These are phyloP conservation scores for Colletotrichum limetticola DNA, from an alignment of 2,329 filamentous ascomycete genomes.

Conservation along the genomic window DNA sequence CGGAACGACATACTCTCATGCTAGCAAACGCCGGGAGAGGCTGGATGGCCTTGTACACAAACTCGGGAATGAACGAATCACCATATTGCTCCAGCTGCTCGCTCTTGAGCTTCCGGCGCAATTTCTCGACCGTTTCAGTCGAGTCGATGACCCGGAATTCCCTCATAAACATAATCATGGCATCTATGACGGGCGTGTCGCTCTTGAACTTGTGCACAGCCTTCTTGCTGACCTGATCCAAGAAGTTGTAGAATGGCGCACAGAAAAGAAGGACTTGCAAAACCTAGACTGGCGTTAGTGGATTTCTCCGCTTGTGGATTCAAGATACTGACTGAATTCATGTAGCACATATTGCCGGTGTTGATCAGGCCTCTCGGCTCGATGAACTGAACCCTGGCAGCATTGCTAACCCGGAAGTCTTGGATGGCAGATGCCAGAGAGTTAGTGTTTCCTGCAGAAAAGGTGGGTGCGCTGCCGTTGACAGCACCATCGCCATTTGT, in stretches of 20 bases:
- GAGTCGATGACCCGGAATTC: conserved; percentile 90
- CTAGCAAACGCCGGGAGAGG: conserved; percentile 87
- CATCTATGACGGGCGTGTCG: conserved; percentile 91
- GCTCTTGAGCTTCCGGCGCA: conserved; percentile 79
- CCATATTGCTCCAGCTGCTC: conserved; percentile 91
- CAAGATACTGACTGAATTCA: conserved; percentile 86
- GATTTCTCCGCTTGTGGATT: background rate
- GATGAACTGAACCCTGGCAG: conserved; percentile 80
- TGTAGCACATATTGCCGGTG: conserved; percentile 99
- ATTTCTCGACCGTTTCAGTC: conserved; percentile 77
- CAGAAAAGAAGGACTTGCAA: conserved; percentile 96
- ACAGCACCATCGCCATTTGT: conserved; percentile 28
- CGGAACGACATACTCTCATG: conserved; percentile 77
- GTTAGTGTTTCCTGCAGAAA: conserved; percentile 43
- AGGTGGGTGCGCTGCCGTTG: conserved; percentile 14
- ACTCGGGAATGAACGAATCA: conserved; percentile 91
- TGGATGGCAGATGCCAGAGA: conserved; percentile 82
- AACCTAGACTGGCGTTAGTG: conserved; percentile 65
- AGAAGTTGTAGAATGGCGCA: conserved; percentile 91
- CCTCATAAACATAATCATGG: conserved; percentile 96
- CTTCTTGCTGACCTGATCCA: conserved; percentile 86
- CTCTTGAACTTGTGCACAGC: conserved; percentile 94
- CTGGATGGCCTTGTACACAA: conserved; percentile 93
- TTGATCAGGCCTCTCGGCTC: conserved; percentile 95
- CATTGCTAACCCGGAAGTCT: conserved; percentile 74